Conservation (phyloP, 2,329 filamentous ascomycete genomes). For the Diaporthe humulicola region DNA sequence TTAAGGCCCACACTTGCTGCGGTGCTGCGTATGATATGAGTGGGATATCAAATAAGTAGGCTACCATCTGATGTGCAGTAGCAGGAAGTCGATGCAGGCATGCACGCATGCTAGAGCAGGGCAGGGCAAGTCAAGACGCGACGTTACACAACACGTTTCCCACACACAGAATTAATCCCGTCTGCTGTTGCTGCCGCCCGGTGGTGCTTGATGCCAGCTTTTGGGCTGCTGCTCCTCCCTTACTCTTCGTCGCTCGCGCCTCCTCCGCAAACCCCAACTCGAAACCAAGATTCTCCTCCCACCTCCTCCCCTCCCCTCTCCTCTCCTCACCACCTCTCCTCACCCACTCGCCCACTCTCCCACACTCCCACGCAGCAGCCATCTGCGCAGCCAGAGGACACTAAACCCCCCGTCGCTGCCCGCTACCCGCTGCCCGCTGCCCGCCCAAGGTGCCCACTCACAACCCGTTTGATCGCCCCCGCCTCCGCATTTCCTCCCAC, state of each 20-base stretch:
- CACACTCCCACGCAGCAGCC: not conserved
- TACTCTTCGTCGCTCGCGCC: not conserved
- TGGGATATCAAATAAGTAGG: not conserved
- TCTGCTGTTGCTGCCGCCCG: not conserved
- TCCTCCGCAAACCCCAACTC: constrained; percentile 22
- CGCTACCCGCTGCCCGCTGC: not conserved
- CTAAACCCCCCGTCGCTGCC: not conserved
- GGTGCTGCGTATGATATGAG: not conserved
- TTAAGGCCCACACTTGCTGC: not conserved
- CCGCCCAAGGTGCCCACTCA: constrained; percentile 28
- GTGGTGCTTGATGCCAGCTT: not conserved
- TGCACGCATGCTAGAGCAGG: not conserved
- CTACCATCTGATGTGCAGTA: constrained; percentile 1
- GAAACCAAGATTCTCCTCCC: constrained; percentile 9
- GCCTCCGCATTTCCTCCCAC: constrained; percentile 40
- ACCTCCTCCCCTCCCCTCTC: constrained; percentile 1
- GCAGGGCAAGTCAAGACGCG: not conserved
- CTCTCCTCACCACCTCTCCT: constrained; percentile 7
- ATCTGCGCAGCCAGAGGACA: constrained; percentile 2
- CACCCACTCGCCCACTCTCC: not conserved
- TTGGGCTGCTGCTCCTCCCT: not conserved
- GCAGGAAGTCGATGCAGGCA: not conserved
- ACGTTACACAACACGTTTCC: constrained; percentile 5
- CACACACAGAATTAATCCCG: not conserved
- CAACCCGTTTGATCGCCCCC: constrained; percentile 36